phyloP scores from a whole-genome alignment of 164 flowering plant species.

The Cinnamomum chago region DNA sequence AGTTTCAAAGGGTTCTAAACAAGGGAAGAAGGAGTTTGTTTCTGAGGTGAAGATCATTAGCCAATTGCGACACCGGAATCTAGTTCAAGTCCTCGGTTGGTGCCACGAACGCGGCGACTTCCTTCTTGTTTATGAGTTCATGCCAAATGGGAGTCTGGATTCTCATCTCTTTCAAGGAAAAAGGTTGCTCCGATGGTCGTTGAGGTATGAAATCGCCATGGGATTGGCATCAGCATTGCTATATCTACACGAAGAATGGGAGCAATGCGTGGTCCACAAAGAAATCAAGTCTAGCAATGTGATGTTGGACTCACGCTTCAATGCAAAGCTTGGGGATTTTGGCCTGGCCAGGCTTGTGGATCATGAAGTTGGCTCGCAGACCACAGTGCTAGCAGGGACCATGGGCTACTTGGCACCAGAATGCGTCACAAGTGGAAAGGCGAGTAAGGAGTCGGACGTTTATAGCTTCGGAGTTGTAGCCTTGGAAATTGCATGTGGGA shows the following conservation, averaged over 20 bases:
- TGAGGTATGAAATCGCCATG: slow-evolving; percentile 37
- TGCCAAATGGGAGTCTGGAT: slow-evolving; percentile 52
- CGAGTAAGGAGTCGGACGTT: slow-evolving; percentile 48
- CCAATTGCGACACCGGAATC: slow-evolving; percentile 34
- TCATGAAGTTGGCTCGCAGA: slow-evolving; percentile 38
- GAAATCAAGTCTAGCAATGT: slow-evolving; percentile 51
- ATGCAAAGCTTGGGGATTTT: slow-evolving; percentile 51
- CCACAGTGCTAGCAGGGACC: slow-evolving; percentile 49
- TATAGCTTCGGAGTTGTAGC: slow-evolving; percentile 51
- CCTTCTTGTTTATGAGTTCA: slow-evolving; percentile 46
- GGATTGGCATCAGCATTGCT: slow-evolving; percentile 46
- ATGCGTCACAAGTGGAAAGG: slow-evolving; percentile 35
- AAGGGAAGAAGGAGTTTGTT: slow-evolving; percentile 39
- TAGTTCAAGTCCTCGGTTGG: slow-evolving; percentile 47
- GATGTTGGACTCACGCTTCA: slow-evolving; percentile 45
- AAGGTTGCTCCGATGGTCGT: slow-evolving; percentile 21
- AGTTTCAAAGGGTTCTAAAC: slow-evolving; percentile 30
- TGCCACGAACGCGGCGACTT: slow-evolving; percentile 36
- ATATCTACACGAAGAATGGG: slow-evolving; percentile 53
- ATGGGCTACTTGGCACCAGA: slow-evolving; percentile 55
- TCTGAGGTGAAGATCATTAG: slow-evolving; percentile 43
- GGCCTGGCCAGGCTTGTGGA: slow-evolving; percentile 45
- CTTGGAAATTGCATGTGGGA: slow-evolving; percentile 40
- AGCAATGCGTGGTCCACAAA: slow-evolving; percentile 50
- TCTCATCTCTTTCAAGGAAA: slow-evolving; percentile 31